Evolutionary conservation across 163 green algal species (phyloP), one percentile per base, ranked within the genome.

Genomic region (Scenedesmus sp.): DNA sequence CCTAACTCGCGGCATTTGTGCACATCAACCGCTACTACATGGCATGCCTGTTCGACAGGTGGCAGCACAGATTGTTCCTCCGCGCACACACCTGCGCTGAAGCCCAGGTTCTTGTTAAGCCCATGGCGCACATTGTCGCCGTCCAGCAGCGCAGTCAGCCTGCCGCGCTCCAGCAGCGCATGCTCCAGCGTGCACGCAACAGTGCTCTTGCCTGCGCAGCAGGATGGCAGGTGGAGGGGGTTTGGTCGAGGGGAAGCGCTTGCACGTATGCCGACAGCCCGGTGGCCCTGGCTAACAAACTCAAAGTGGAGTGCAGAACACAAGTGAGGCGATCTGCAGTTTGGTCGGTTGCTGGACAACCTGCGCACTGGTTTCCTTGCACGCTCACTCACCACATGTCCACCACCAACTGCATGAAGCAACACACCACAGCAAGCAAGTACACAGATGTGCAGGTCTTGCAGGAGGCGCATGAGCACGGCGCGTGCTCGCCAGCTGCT

Each of bases 51-150:
- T n/a, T n/a, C n/a, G n/a, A n/a, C n/a, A n/a, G n/a, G n/a, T n/a
- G n/a, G n/a, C n/a, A n/a, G n/a, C n/a, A n/a, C n/a, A n/a, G n/a
- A n/a, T n/a, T n/a, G n/a, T n/a, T n/a, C n/a, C n/a, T n/a, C n/a
- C n/a, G n/a, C n/a, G n/a, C n/a, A 20, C 61, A 30, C 96, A 85
- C 92, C 92, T 37, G 95, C 88, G 1, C 91, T 95, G 93, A 99
- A 99, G 20, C 97, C 98, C 22, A 99, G 93, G 94, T 99, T 99
- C 72, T 93, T 97, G 95, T 99, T 99, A 30, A 99, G 96, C 30
- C 98, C 98, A 89, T 99, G 97, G 5, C 98, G 95, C 7, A 99
- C 92, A 93, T 99, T 99, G 94, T 99, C 98, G 46, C 96, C 96
- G 88, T 98, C 96, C 78, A 98, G 93, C 37, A 97, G 92, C 20